A percentile compares a stretch with the other conserved stretches of the same genome.
These are phyloP conservation scores for Sphagnum fallax DNA, from an alignment of 228 moss, liverwort and hornwort species.

Conservation along the genomic window DNA sequence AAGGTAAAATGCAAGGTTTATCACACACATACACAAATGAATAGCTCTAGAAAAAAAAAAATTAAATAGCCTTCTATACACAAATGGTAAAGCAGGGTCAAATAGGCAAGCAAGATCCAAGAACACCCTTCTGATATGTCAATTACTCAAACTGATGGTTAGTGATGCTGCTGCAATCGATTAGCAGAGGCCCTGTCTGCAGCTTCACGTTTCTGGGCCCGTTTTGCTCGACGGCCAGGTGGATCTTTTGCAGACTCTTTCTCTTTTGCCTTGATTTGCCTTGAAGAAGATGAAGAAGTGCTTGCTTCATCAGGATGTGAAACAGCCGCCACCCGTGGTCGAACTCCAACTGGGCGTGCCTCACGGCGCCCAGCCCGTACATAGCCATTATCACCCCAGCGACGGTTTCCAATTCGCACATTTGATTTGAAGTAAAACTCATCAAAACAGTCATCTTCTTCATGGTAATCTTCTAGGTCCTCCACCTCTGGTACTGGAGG, in stretches of 20 bases:
- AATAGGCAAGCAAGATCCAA: no score
- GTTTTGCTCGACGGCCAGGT: constrained; percentile 60
- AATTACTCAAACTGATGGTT: no score
- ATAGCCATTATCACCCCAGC: constrained; percentile 68
- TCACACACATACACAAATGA: no score
- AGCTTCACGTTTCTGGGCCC: constrained; percentile 62
- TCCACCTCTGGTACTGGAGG: constrained; percentile 29
- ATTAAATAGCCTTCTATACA: no score
- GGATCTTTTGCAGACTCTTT: constrained; percentile 33
- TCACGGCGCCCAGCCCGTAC: constrained; percentile 64
- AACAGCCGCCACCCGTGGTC: constrained; percentile 39
- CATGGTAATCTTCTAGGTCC: constrained; percentile 56
- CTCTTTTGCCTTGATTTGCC: constrained; percentile 15
- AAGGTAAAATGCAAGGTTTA: no score
- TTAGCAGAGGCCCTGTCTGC: constrained; percentile 23
- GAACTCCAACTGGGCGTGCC: constrained; percentile 54
- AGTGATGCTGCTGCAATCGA: constrained; percentile 6
- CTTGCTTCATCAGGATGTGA: constrained; percentile 49
- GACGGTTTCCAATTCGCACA: constrained; percentile 60
- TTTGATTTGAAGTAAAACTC: constrained; percentile 60
- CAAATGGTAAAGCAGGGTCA: no score
- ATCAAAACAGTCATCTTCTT: constrained; percentile 54
- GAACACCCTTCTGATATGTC: no score
- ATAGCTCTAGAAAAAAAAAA: no score
- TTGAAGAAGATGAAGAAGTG: constrained; percentile 29